Percentiles rank a stretch among this genome's conserved stretches.
phyloP scores from a whole-genome alignment of 371 early-diverging fungal species.

The Amoeboradix gromovi region DNA sequence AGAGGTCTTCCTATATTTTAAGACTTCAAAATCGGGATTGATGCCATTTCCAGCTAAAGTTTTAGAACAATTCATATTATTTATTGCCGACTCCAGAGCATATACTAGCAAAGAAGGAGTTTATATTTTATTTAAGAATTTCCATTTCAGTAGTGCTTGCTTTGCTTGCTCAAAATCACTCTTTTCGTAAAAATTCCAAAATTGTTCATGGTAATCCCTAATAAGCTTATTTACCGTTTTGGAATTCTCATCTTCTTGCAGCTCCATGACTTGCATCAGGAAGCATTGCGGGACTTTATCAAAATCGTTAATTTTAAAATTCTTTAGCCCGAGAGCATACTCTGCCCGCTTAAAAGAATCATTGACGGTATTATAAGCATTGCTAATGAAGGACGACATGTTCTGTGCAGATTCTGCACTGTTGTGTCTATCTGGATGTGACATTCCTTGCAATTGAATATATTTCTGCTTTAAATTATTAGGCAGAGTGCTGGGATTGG shows the following conservation, averaged over 20 bases:
- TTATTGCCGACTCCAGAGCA: too few relatives aligned
- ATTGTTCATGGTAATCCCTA: neutral
- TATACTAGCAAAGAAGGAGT: too few relatives aligned
- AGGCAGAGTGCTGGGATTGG: neutral
- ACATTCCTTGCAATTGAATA: neutral
- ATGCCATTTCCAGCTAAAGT: too few relatives aligned
- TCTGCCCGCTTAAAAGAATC: neutral
- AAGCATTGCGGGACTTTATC: neutral
- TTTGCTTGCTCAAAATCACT: neutral
- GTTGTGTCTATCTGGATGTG: neutral
- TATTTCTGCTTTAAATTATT: neutral
- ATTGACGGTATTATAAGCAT: neutral
- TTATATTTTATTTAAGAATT: slow-evolving; percentile 1
- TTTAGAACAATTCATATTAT: too few relatives aligned
- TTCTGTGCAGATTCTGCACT: neutral
- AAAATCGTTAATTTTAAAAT: neutral
- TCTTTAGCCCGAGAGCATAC: neutral
- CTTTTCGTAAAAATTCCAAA: neutral
- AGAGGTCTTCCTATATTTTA: too few relatives aligned
- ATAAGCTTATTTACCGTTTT: neutral
- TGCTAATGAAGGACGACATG: neutral
- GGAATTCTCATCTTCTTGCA: neutral
- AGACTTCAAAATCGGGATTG: too few relatives aligned
- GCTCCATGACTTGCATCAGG: neutral
- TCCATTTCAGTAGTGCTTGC: neutral